phyloP scores from a whole-genome alignment of 805 yeast species.

The Saccharomycopsis oosterbeekiorum region DNA sequence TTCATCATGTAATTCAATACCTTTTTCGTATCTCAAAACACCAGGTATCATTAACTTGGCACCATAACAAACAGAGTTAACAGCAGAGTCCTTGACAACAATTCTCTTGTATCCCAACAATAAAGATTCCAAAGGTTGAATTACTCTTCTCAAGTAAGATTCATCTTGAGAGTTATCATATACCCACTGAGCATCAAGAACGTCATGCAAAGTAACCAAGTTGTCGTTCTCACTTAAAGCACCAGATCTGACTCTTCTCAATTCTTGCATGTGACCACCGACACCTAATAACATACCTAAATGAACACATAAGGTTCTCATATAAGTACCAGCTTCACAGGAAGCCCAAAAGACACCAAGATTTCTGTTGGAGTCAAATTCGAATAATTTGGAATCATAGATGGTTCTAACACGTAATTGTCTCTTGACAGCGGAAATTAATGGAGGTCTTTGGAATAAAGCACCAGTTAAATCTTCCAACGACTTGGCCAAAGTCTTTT shows the following conservation, averaged over 20 bases:
- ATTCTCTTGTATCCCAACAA: constrained; percentile 93
- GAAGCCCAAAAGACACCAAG: constrained; percentile 99
- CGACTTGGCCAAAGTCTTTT: constrained; percentile 76
- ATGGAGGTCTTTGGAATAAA: constrained; percentile 97
- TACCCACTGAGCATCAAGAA: constrained; percentile 95
- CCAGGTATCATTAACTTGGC: constrained; percentile 99
- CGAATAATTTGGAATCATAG: constrained; percentile 90
- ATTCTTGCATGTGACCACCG: constrained; percentile 99
- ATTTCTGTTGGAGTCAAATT: constrained; percentile 94
- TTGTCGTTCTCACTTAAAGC: constrained; percentile 85
- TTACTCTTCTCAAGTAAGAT: constrained; percentile 84
- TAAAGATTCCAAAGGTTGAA: constrained; percentile 90
- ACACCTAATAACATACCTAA: constrained; percentile 96
- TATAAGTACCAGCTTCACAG: constrained; percentile 99
- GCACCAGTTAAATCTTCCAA: constrained; percentile 97
- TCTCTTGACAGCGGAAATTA: constrained; percentile 97
- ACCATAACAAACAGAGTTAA: constrained; percentile 96
- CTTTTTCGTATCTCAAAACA: constrained; percentile 92
- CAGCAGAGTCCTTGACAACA: constrained; percentile 92
- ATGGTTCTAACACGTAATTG: constrained; percentile 97
- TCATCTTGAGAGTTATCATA: constrained; percentile 97
- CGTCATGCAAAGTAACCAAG: constrained; percentile 93
- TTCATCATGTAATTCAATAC: constrained; percentile 94
- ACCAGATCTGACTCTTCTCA: constrained; percentile 98
- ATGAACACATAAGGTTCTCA: constrained; percentile 98